Conservation (phyloP, 495 filamentous ascomycete species). For the Penicillium longicatenatum region DNA sequence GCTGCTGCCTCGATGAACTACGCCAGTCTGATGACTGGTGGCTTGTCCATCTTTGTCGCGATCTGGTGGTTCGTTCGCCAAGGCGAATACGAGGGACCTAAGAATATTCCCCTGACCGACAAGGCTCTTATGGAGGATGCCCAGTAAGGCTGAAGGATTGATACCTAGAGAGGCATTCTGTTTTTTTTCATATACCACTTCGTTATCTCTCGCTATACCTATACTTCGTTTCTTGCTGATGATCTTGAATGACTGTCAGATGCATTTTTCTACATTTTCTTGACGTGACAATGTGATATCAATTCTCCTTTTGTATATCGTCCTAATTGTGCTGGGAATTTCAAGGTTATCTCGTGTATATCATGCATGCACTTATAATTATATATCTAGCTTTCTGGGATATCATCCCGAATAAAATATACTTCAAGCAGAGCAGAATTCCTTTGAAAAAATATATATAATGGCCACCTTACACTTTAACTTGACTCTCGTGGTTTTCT, state of each 20-base stretch:
- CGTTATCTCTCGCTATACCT: slow-evolving; percentile 4
- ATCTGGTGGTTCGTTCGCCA: slow-evolving; percentile 44
- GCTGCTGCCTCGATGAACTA: slow-evolving; percentile 68
- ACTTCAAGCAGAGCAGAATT: background rate
- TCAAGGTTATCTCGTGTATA: background rate
- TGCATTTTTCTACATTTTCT: slow-evolving; percentile 6
- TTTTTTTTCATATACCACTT: slow-evolving; percentile 19
- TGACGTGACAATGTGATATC: background rate
- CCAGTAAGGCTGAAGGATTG: slow-evolving; percentile 14
- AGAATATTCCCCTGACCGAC: slow-evolving; percentile 41
- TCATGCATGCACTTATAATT: background rate
- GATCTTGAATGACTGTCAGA: slow-evolving; percentile 15
- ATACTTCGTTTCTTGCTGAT: slow-evolving; percentile 14
- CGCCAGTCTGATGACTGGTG: slow-evolving; percentile 65
- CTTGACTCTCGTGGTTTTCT: too few relatives aligned
- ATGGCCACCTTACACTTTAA: too few relatives aligned
- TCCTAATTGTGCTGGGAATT: background rate
- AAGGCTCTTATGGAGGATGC: slow-evolving; percentile 32
- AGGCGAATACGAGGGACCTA: slow-evolving; percentile 38
- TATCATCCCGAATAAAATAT: background rate
- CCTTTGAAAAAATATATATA: background rate
- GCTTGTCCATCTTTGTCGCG: slow-evolving; percentile 51
- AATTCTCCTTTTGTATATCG: background rate
- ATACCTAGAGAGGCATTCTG: slow-evolving; percentile 2
- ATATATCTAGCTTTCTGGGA: background rate